Base-by-base conservation (phyloP, 768 basidiomycete species). In the Rhizopogon sp. region DNA sequence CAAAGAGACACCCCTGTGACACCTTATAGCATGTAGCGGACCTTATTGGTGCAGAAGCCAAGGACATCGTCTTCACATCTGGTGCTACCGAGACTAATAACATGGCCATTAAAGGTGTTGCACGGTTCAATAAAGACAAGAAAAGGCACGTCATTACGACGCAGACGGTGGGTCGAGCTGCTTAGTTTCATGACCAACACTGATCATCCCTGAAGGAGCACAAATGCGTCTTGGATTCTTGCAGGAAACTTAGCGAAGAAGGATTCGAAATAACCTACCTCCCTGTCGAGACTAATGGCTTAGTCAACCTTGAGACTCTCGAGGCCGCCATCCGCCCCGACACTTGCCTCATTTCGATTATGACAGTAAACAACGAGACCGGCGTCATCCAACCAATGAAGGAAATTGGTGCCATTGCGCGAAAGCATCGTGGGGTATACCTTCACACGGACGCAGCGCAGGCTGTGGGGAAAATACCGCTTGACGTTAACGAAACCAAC, bases 341-440 rank as follows among this genome's bases (percentile, higher is more conserved):
- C 57, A 94, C 93, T 11, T 90, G 90, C 1, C 75, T 98, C n/a
- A 85, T 99, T 43, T 96, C 94, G 11, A 87, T 99, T 68, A 99
- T 99, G 97, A 83, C 90, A 16, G 97, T 99, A 56, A 99, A 99
- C 76, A 99, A 99, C 72, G 97, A 99, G 74, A 98, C 94, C 4
- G 97, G 97, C 22, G 95, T 98, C 60, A 97, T 99, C 53, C 97
- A 98, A 66, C 97, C 97, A 2, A 79, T 98, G 59, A 88, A 91
- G 67, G 93, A 98, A 68, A 99, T 99, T 54, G 96, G 96, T 31
- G 82, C 83, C 2, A 79, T 96, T 37, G 68, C 89, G 33, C 87
- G 87, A 66, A 89, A 91, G 71, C 87, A 96, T 66, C 87, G 90
- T 56, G 93, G 93, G 13, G 80, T 96, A 16, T 88, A 92, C 71